Evolutionary conservation across 129 eudicot species (phyloP), one percentile per base, ranked within the genome.

Genomic region (Saposhnikovia divaricata): DNA sequence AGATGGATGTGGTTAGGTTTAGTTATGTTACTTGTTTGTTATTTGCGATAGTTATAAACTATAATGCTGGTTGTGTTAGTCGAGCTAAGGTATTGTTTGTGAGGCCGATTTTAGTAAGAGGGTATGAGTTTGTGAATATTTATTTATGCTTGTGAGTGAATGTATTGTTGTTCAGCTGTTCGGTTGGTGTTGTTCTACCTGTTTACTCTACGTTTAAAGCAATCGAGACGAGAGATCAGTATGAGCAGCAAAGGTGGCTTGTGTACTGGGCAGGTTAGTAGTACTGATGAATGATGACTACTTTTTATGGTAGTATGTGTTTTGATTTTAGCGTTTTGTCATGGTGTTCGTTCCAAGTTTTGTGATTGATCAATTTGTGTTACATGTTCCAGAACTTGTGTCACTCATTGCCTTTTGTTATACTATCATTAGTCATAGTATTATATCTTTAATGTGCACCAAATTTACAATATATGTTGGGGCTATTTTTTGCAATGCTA

Each of bases 171-270:
- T 87, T 72, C 96, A 94, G 98, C 78, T 91, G 94, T 85, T 87
- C 97, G 39, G 96, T 90, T 72, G 97, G 97, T 71, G 77, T 86
- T 81, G 89, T 83, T 74, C 74, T 95, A 72, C 98, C 98, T 69
- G 96, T 95, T 75, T 95, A 95, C 81, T 90, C 93, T 21, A 95
- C 98, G 12, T 95, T 90, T 80, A 95, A 87, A 82, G 97, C 98
- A 27, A 87, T 95, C 61, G 97, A 95, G 83, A 37, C 86, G 5
- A 86, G 83, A 59, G 86, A 92, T 80, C 85, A 77, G 80, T 55
- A 73, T 77, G 97, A 95, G 75, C 94, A 92, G 79, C 92, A 86
- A 37, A 95, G 85, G 83, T 87, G 88, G 91, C 98, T 95, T 81
- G 39, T 92, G 42, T 95, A 95, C 80, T 95, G 98, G 98, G 96